Evolutionary conservation across 768 basidiomycete species (phyloP).

Genomic region (Gloeophyllum trabeum): DNA sequence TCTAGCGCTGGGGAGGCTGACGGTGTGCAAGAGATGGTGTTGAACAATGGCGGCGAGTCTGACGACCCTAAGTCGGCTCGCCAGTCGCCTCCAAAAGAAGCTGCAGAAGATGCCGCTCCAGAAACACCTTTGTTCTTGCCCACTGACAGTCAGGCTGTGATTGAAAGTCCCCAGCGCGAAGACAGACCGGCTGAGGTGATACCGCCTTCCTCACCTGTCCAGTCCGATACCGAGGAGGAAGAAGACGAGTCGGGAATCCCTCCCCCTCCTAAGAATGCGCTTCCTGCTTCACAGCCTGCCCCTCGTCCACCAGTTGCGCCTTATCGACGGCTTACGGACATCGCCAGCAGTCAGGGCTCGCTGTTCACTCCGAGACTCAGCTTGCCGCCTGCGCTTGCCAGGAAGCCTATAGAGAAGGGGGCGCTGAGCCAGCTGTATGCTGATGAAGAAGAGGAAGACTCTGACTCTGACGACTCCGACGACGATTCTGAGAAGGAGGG

Average conservation of each 20-base stretch:
- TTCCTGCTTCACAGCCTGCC: not conserved
- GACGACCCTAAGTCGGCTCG: too few species aligned
- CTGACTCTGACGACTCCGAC: slow-evolving; percentile 25
- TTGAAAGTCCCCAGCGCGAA: not conserved
- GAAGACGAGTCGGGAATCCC: not conserved
- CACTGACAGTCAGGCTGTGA: too few species aligned
- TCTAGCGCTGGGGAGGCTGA: too few species aligned
- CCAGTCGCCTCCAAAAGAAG: too few species aligned
- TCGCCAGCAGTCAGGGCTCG: slow-evolving; percentile 19
- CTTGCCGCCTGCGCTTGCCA: slow-evolving; percentile 5
- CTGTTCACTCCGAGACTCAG: slow-evolving; percentile 21
- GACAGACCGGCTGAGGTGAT: not conserved
- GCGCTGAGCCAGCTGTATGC: too few species aligned
- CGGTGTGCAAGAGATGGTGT: too few species aligned
- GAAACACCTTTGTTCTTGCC: too few species aligned
- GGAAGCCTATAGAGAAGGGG: too few species aligned
- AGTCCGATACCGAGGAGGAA: not conserved
- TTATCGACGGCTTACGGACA: slow-evolving; percentile 38
- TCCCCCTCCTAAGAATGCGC: not conserved
- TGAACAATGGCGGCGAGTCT: too few species aligned
- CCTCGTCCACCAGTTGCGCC: slow-evolving; percentile 2
- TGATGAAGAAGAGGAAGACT: slow-evolving; percentile 20
- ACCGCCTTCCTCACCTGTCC: not conserved
- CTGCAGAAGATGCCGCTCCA: too few species aligned
- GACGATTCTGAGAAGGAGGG: slow-evolving; percentile 22